Evolutionary conservation across 306 rosid species (phyloP).

Genomic region (Psophocarpus tetragonolobus): DNA sequence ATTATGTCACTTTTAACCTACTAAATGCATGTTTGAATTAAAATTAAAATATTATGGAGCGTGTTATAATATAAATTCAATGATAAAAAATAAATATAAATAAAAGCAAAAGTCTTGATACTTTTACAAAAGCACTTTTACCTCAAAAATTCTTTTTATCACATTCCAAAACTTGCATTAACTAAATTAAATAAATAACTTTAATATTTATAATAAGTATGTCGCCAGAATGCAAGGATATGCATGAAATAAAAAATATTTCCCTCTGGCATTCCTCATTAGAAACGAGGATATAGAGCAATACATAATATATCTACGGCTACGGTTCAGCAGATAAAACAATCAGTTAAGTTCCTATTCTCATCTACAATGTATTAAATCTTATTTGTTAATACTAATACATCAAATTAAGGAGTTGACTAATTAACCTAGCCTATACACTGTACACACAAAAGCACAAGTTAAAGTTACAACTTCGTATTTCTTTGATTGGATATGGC

Average conservation of each 20-base stretch:
- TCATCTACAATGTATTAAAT: constrained; percentile 10
- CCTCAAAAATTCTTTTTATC: too few relatives aligned
- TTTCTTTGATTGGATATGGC: not conserved
- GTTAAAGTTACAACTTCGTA: constrained; percentile 24
- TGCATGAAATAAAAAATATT: not conserved
- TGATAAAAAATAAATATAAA: too few relatives aligned
- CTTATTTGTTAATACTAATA: constrained; percentile 14
- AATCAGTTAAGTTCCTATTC: constrained; percentile 8
- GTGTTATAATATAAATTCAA: too few relatives aligned
- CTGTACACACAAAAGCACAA: constrained; percentile 31
- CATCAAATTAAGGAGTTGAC: constrained; percentile 9
- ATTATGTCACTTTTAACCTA: too few relatives aligned
- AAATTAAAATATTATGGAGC: too few relatives aligned
- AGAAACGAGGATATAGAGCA: not conserved
- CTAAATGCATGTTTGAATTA: too few relatives aligned
- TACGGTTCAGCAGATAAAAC: not conserved
- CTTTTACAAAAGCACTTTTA: too few relatives aligned
- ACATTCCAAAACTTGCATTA: too few relatives aligned
- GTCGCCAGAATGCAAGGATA: not conserved
- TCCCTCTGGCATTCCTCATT: not conserved
- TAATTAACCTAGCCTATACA: constrained; percentile 31
- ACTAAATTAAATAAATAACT: too few relatives aligned
- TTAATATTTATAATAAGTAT: not conserved
- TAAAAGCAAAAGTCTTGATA: too few relatives aligned
- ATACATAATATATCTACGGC: not conserved